Evolutionary conservation across 2,329 filamentous ascomycete genomes (phyloP).

Genomic region (Mycocentrospora acerina): DNA sequence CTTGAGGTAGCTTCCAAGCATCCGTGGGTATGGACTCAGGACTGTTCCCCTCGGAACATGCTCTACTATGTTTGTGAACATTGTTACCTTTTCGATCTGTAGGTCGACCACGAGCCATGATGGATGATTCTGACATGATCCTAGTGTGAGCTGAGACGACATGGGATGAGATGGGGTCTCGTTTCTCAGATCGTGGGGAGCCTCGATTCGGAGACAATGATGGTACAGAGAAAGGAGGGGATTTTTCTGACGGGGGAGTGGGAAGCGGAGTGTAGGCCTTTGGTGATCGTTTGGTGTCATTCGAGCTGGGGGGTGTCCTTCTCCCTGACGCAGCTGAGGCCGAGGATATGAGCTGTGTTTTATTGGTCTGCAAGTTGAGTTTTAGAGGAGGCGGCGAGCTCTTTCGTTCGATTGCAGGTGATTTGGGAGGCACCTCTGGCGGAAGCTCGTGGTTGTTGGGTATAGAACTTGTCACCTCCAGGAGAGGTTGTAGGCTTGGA

Average conservation of each 20-base stretch:
- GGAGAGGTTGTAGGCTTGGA: conserved; percentile 26
- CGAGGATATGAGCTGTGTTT: conserved; percentile 33
- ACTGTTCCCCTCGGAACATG: conserved; percentile 36
- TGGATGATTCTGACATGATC: conserved; percentile 42
- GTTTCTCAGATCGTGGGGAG: conserved; percentile 36
- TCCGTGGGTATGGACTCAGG: conserved; percentile 25
- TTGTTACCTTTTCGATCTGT: conserved; percentile 34
- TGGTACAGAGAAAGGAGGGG: conserved; percentile 32
- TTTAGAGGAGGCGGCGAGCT: conserved; percentile 37
- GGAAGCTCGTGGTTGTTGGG: conserved; percentile 26
- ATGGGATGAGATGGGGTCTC: conserved; percentile 29
- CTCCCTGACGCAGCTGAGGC: conserved; percentile 27
- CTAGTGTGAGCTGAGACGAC: conserved; percentile 26
- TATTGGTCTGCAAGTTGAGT: conserved; percentile 35
- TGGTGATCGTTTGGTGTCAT: conserved; percentile 36
- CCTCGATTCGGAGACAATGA: conserved; percentile 33
- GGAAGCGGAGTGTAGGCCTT: conserved; percentile 28
- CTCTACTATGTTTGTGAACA: conserved; percentile 25
- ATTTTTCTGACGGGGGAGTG: conserved; percentile 34
- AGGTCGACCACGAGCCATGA: conserved; percentile 43
- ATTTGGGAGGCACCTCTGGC: conserved; percentile 42
- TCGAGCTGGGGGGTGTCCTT: conserved; percentile 27
- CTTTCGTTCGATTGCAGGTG: conserved; percentile 35
- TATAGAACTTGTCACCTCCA: conserved; percentile 35
- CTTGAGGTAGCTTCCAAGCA: conserved; percentile 40